Evolutionary conservation across 768 basidiomycete species (phyloP).

Genomic region (Rossbeevera mucosa): DNA sequence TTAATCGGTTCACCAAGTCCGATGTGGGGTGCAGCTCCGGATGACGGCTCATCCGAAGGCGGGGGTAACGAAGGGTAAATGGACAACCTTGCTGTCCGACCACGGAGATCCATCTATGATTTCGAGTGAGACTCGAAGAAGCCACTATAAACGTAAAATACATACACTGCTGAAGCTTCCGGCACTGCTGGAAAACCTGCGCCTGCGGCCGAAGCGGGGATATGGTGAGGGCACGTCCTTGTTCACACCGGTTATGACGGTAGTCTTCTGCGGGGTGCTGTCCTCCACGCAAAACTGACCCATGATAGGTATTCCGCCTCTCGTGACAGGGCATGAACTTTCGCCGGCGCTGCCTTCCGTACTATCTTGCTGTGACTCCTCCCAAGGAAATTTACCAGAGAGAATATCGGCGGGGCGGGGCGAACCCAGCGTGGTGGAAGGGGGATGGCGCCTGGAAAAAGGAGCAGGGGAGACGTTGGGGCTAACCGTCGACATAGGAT

Average conservation of each 20-base stretch:
- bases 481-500: conserved; percentile 73
- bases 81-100: conserved; percentile 33
- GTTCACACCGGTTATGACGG: conserved; percentile 28
- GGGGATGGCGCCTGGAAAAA: conserved; percentile 30
- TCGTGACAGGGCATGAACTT: conserved; percentile 14
- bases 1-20: conserved; percentile 47
- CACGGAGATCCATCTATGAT: conserved; percentile 27
- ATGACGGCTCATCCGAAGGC: conserved; percentile 34
- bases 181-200: conserved; percentile 26
- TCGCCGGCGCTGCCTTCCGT: conserved; percentile 32
- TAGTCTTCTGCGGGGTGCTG: conserved; percentile 15
- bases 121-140: conserved; percentile 5
- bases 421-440: conserved; percentile 31
- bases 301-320: conserved; percentile 32
- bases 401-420: conserved; percentile 69
- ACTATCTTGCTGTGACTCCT: conserved; percentile 36
- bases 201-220: conserved; percentile 21
- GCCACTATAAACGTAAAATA: conserved; percentile 8
- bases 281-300: conserved; percentile 33
- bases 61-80: conserved; percentile 30
- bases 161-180: conserved; percentile 37
- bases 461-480: conserved; percentile 46
- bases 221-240: conserved; percentile 33
- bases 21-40: conserved; percentile 34
- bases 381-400: conserved; percentile 55